Evolutionary conservation across 768 basidiomycete genomes (phyloP), one percentile per base, ranked within the genome.

Genomic region (Tylopilus rubrobrunneus): DNA sequence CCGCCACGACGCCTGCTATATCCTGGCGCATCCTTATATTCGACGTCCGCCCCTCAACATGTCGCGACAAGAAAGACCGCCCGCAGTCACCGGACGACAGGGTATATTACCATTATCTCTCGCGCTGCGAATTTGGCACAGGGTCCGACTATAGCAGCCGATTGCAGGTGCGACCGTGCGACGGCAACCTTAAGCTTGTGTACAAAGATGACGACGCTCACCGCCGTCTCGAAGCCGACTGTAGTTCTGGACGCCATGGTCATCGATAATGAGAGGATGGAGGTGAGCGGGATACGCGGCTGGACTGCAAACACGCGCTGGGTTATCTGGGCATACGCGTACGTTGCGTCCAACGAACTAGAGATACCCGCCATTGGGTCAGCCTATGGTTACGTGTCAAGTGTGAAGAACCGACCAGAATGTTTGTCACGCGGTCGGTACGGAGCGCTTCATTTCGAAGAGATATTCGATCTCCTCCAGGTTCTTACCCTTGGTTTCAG

Each of bases 401-500:
- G 37, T 28, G 33, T 33, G 47, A 47, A 42, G 12, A 14, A 4
- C 27, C 17, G 27, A 49, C 53, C 28, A 5, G 34, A 45, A 9
- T 11, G 23, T 19, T 25, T 4, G n/a, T 56, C 45, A 58, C 9
- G 25, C 45, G 11, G 42, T 37, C 34, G 23, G 48, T 17, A 11
- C 17, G 21, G 31, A 42, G 17, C 31, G n/a, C 36, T 58, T 60
- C 56, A 47, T 55, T 45, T 70, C 65, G 52, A 78, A 76, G n/a
- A 69, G 60, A 27, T 52, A 55, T 39, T 75, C 75, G 15, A 78
- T 71, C 47, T 71, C 72, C 49, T 78, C 78, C 50, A 79, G 65
- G 51, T 69, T 73, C 48, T 71, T 67, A 2, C 78, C 77, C 45
- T 71, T 73, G 5, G 76, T 78, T 56, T 79, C 79, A 17, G 77